phyloP scores from a whole-genome alignment of 2,329 filamentous ascomycete genomes.

The Blumeriella jaapii region DNA sequence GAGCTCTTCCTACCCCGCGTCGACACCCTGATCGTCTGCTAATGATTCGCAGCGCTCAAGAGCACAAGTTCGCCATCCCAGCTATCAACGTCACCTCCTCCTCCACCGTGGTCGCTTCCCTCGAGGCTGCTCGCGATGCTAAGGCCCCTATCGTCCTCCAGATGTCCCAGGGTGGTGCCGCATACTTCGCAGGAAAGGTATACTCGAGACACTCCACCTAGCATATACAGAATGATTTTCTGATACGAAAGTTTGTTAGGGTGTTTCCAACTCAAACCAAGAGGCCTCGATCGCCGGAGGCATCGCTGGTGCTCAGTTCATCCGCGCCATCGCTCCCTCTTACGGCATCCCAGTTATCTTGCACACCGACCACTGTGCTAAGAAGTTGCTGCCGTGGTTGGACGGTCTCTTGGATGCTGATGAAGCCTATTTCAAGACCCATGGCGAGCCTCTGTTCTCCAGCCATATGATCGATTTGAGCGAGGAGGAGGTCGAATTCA shows the following conservation, averaged over 20 bases:
- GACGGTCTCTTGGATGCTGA: slow-evolving; percentile 93
- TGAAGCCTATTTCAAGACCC: slow-evolving; percentile 87
- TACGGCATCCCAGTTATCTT: slow-evolving; percentile 89
- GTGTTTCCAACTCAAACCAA: slow-evolving; percentile 73
- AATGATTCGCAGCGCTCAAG: slow-evolving; percentile 59
- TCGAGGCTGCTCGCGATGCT: slow-evolving; percentile 88
- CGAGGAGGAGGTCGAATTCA: slow-evolving; percentile 81
- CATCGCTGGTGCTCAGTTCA: slow-evolving; percentile 85
- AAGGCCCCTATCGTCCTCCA: slow-evolving; percentile 91
- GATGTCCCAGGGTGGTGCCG: slow-evolving; percentile 84
- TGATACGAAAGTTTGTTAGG: slow-evolving; percentile 32
- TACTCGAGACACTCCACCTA: slow-evolving; percentile 1
- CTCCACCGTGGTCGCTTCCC: slow-evolving; percentile 71
- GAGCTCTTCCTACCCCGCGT: not conserved
- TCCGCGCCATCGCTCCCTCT: slow-evolving; percentile 72
- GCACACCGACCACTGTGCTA: slow-evolving; percentile 97
- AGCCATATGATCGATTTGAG: slow-evolving; percentile 98
- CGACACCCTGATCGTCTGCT: not conserved
- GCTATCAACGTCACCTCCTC: slow-evolving; percentile 92
- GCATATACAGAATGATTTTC: not conserved
- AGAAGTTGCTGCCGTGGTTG: slow-evolving; percentile 98
- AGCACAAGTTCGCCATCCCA: slow-evolving; percentile 81
- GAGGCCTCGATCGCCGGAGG: slow-evolving; percentile 79
- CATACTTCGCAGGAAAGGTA: slow-evolving; percentile 84
- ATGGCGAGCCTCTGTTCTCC: slow-evolving; percentile 87